Evolutionary conservation across 768 basidiomycete species (phyloP).

Genomic region (Tylopilus subfusipes): DNA sequence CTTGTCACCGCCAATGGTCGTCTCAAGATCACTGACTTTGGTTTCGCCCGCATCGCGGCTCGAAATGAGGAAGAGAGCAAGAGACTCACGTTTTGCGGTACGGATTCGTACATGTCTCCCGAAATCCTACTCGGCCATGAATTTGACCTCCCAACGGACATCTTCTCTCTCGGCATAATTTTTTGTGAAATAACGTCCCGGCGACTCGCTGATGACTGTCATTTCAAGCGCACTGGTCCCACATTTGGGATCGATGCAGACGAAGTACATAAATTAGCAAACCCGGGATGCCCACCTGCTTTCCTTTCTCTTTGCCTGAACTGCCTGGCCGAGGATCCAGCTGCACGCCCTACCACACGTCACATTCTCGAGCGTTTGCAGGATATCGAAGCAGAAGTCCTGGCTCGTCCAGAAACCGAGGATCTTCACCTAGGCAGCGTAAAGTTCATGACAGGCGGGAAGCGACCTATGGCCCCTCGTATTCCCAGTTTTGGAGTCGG

Average conservation of each 20-base stretch:
- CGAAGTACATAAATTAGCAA: constrained; percentile 68
- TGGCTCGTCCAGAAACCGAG: constrained; percentile 61
- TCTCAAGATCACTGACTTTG: constrained; percentile 98
- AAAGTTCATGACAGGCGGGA: constrained; percentile 71
- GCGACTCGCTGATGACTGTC: constrained; percentile 76
- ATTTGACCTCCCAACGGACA: constrained; percentile 91
- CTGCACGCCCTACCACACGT: constrained; percentile 68
- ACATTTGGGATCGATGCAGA: constrained; percentile 70
- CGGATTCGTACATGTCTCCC: constrained; percentile 95
- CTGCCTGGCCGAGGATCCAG: constrained; percentile 66
- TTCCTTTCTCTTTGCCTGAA: constrained; percentile 77
- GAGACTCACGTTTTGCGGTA: constrained; percentile 83
- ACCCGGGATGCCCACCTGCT: constrained; percentile 70
- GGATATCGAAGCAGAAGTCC: constrained; percentile 79
- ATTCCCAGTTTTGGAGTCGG: constrained; percentile 86
- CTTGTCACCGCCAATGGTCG: constrained; percentile 93
- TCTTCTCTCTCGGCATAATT: constrained; percentile 90
- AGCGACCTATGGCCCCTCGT: constrained; percentile 59
- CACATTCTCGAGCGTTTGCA: constrained; percentile 76
- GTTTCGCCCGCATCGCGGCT: constrained; percentile 92
- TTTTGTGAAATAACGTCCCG: constrained; percentile 89
- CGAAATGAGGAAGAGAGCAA: constrained; percentile 87
- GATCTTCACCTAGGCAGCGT: constrained; percentile 82
- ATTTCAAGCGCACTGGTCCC: constrained; percentile 77
- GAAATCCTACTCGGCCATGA: constrained; percentile 90